Evolutionary conservation across 2,329 filamentous ascomycete species (phyloP), one percentile per base, ranked within the genome.

Genomic region (Exophiala bonariae): DNA sequence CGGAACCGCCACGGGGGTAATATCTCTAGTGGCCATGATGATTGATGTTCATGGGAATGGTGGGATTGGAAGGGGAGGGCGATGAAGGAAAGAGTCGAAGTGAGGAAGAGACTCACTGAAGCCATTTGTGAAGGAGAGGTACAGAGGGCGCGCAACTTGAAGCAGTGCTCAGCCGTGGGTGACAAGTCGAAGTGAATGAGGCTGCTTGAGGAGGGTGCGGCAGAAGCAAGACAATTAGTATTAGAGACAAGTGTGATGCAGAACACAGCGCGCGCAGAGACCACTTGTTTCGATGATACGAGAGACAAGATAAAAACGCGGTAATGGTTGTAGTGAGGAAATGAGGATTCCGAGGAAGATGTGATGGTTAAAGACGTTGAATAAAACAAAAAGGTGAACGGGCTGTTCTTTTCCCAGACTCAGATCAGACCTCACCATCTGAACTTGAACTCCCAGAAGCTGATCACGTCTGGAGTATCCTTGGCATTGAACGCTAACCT

Each of bases 61-160:
- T 33, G 18, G 50, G 19, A 44, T 39, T 36, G 26, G 41, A 43
- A 71, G 68, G 74, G 49, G 48, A 49, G 36, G 17, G 49, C 18
- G 45, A 41, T 36, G 23, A 41, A 44, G 28, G 38, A 50, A 44
- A 49, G 49, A 44, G 50, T 41, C 43, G 55, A 54, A 48, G 49
- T 5, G 14, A 34, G 54, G 53, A 33, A 44, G 49, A 45, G 34
- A 71, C 71, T 62, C 63, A 74, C 71, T 63, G 71, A 74, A 73
- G 71, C 71, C 71, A 74, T 74, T 64, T 55, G 61, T 61, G 59
- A 58, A 43, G 31, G 41, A 4, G 35, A 41, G 34, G 30, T 20
- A 14, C 37, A 11, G 23, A 33, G 23, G 32, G n/a, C n/a, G 39
- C 38, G 44, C 26, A 31, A n/a, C n/a, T n/a, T n/a, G 19, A 37